Evolutionary conservation across 1,284 basidiomycete genomes (phyloP).

Genomic region (Rhizoctonia solani): DNA sequence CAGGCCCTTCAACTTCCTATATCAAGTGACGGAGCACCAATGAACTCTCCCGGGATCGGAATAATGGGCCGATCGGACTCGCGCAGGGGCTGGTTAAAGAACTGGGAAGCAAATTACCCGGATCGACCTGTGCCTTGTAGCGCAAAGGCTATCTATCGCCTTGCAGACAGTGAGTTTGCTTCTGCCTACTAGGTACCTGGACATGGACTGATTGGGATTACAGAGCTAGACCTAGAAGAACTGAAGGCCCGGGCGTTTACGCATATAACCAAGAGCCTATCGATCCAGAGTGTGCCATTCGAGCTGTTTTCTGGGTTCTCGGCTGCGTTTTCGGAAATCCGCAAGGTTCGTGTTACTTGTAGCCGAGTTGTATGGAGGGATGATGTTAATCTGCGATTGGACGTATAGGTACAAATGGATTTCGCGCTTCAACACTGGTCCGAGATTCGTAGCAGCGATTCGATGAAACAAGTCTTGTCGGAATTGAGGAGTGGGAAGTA

Average conservation of each 20-base stretch:
- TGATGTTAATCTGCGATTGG: background rate
- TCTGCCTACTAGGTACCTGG: background rate
- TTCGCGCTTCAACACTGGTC: conserved; percentile 82
- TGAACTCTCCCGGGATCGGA: conserved; percentile 25
- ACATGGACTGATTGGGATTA: background rate
- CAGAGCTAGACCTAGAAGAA: conserved; percentile 69
- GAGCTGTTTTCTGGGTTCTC: conserved; percentile 88
- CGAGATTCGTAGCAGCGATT: conserved; percentile 75
- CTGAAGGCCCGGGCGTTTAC: conserved; percentile 70
- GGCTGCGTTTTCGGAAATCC: conserved; percentile 78
- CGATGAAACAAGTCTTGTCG: conserved; percentile 82
- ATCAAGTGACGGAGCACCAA: conserved; percentile 39
- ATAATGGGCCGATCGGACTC: background rate
- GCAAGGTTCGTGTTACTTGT: conserved; percentile 57
- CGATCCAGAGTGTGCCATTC: conserved; percentile 78
- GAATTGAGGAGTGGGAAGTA: conserved; percentile 79
- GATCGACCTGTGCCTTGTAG: conserved; percentile 76
- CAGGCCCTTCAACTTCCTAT: conserved; percentile 37
- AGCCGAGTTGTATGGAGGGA: background rate
- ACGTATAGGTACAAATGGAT: conserved; percentile 65
- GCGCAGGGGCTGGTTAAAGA: conserved; percentile 61
- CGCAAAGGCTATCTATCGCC: conserved; percentile 83
- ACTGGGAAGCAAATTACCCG: conserved; percentile 63
- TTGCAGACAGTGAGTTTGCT: conserved; percentile 72
- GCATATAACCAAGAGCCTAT: conserved; percentile 77